Evolutionary conservation across 306 rosid species (phyloP), one percentile per base, ranked within the genome.

Genomic region (Vachellia pachyceras): DNA sequence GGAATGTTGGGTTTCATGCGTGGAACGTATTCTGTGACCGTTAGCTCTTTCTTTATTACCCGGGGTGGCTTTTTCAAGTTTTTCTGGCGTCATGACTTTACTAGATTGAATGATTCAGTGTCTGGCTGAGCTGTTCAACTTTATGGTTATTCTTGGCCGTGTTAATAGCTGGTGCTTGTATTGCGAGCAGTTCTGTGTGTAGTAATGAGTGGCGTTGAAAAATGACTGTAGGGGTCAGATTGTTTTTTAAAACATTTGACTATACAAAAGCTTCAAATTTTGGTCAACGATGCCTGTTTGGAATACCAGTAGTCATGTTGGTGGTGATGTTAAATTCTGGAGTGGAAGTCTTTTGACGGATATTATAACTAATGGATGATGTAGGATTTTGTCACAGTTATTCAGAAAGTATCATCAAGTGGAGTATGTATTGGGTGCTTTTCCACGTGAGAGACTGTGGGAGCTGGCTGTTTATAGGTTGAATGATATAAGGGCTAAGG

Each of bases 101-200:
- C 71, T 82, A 74, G 82, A 44, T 83, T 87, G 75, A 78, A 69
- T 81, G 76, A 65, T 67, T 39, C 73, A 82, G 90, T 86, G 73
- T 80, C 78, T 66, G 75, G 78, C 77, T 84, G 82, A 90, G 87
- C 77, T 89, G 77, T 79, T 81, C 47, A 66, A 66, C 50, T 82
- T 67, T 47, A 50, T 65, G 87, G 72, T 82, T 81, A 76, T 25
- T 60, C 81, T 77, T 35, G 54, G 45, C 57, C 75, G 64, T 49
- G 70, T 75, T 39, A 55, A 3, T 67, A 82, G 87, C 57, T 82
- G 18, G 25, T 29, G 86, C 64, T 75, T 75, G 23, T 73, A 61
- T 82, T 73, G 83, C 18, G 44, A 70, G 79, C 61, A 52, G 82
- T 83, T 77, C 45, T 60, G 37, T 35, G 73, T 35, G 25, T 72